Conservation (phyloP, 208 protist species). For the Leishmania turanica region DNA sequence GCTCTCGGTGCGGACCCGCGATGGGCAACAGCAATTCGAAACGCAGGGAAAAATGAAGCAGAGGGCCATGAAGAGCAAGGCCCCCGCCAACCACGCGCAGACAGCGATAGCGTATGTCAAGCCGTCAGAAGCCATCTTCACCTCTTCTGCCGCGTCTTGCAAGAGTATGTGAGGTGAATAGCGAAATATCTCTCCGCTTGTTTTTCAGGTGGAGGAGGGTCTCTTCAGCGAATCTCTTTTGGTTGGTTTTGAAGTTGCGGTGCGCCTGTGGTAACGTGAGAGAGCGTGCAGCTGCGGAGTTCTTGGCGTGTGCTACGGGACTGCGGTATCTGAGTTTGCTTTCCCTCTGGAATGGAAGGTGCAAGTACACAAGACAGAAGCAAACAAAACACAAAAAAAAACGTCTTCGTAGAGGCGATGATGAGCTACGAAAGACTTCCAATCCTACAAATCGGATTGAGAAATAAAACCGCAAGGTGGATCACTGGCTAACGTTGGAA, state of each 20-base stretch:
- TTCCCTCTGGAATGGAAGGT: neutral
- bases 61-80: constrained; percentile 46
- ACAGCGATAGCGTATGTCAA: constrained; percentile 50
- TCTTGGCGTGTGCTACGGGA: neutral
- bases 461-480: neutral
- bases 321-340: neutral
- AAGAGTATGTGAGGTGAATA: neutral
- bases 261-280: neutral
- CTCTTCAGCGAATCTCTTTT: neutral
- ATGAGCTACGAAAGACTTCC: neutral
- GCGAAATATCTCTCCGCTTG: neutral
- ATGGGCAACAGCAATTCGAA: constrained; percentile 39
- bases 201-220: neutral
- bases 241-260: neutral
- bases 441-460: neutral
- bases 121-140: constrained; percentile 29
- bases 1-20: neutral
- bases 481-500: neutral
- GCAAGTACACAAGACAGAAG: neutral
- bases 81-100: constrained; percentile 45
- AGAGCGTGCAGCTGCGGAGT: neutral
- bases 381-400: neutral
- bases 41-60: constrained; percentile 54
- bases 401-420: neutral
- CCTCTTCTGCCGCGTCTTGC: neutral